Evolutionary conservation across 208 protist species (phyloP), one percentile per base, ranked within the genome.

Genomic region (Crithidia fasciculata): DNA sequence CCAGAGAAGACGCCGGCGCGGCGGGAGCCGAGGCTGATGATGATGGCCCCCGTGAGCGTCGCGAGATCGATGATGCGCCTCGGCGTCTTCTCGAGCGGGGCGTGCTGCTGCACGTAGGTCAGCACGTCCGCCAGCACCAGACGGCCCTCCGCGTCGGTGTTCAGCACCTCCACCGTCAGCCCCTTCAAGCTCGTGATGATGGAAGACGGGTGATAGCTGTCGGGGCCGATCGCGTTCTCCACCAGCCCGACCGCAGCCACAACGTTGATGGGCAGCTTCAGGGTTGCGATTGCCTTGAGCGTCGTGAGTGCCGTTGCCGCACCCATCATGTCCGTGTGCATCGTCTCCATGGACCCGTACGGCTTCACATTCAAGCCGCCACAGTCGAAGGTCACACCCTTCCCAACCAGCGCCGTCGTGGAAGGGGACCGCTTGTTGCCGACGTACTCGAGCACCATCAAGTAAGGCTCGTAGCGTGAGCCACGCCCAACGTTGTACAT

Each of bases 301-400:
- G 90, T 82, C 9, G 83, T 70, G n/a, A 97, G 80, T 28, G 90
- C 88, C 15, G 86, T 91, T 37, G 90, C 95, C 0, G 95, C 88
- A 13, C 95, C 95, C 83, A 94, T 95, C 94, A 97, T 97, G 69
- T 98, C 95, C 44, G 83, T 86, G 79, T 97, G 93, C 95, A 98
- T 98, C 55, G 88, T 91, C 77, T 94, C 88, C 95, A 98, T 98
- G 19, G 87, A 88, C 0, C 82, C 89, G 73, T 77, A 90, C 37
- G 95, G 94, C 74, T 98, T 98, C 36, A 98, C 44, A 69, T 91
- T 94, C 41, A 97, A 85, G 47, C 95, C 95, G 40, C 95, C 95
- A 71, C 82, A 92, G 81, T 98, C 95, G 69, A 96, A 97, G 10
- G 92, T 97, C 58, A 98, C 91, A 50, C 94, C 95, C 68, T 98